Percentiles rank a stretch among this genome's conserved stretches.
Evolutionary conservation across 441 rosid genomes (phyloP).

Genomic region (Oxalis stricta): DNA sequence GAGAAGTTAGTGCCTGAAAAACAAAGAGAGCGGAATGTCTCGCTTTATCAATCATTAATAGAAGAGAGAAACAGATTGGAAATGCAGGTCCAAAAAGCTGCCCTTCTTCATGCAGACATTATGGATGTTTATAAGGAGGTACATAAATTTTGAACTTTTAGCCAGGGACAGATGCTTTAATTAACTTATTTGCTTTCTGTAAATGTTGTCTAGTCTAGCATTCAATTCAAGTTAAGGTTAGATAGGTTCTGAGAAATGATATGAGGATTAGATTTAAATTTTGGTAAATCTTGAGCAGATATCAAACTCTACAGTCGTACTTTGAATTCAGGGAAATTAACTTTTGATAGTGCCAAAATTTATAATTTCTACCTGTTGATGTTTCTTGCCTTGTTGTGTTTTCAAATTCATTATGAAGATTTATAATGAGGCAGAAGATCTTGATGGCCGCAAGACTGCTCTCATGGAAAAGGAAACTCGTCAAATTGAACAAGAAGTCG

Average conservation of each 20-base stretch:
- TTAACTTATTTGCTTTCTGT: not conserved
- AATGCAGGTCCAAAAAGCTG: conserved; percentile 40
- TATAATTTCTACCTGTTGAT: not conserved
- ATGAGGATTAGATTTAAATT: not conserved
- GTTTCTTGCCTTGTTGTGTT: not conserved
- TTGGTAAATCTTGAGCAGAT: not conserved
- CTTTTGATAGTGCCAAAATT: not conserved
- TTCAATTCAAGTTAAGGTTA: not conserved
- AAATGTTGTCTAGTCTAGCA: not conserved
- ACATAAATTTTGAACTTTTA: conserved; percentile 6
- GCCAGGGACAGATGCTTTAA: not conserved
- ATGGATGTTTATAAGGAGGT: conserved; percentile 68
- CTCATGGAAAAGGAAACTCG: conserved; percentile 51
- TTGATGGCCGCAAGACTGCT: conserved; percentile 40
- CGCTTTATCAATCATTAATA: conserved; percentile 52
- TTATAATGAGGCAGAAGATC: conserved; percentile 52
- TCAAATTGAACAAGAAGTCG: conserved; percentile 39
- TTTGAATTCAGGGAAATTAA: not conserved
- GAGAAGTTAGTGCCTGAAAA: conserved; percentile 64
- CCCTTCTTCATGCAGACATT: conserved; percentile 44
- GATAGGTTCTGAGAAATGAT: not conserved
- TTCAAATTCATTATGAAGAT: conserved; percentile 31
- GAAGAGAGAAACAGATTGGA: conserved; percentile 67
- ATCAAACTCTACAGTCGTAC: not conserved
- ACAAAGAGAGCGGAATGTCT: conserved; percentile 50